phyloP scores from a whole-genome alignment of 345 rosid genomes.

The Trapa bicornis region DNA sequence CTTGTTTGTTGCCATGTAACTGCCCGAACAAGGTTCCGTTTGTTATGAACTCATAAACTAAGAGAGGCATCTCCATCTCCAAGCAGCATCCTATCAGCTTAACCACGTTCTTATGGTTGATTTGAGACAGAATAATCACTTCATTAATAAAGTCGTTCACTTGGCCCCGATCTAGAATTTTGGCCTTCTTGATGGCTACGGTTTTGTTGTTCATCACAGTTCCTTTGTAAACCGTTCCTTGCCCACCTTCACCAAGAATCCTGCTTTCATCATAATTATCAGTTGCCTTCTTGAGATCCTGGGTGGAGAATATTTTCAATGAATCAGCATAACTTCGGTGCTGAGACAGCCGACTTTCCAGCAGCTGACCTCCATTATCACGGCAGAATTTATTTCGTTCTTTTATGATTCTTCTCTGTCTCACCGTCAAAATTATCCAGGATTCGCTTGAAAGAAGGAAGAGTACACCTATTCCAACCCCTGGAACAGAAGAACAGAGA shows the following conservation, averaged over 20 bases:
- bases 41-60: conserved; percentile 29
- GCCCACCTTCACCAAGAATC: too few relatives aligned
- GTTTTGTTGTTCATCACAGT: too few relatives aligned
- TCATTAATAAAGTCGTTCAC: too few relatives aligned
- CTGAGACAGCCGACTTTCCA: conserved; percentile 8
- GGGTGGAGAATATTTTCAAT: conserved; percentile 17
- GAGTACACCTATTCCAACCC: background rate
- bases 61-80: conserved; percentile 32
- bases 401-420: conserved; percentile 8
- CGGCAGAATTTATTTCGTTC: too few relatives aligned
- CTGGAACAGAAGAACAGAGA: background rate
- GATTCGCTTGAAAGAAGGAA: background rate
- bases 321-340: background rate
- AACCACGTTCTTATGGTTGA: conserved; percentile 37
- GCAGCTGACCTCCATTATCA: too few relatives aligned
- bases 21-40: conserved; percentile 33
- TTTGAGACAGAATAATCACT: conserved; percentile 5
- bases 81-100: conserved; percentile 38
- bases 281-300: conserved; percentile 15
- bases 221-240: too few relatives aligned
- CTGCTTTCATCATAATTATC: too few relatives aligned
- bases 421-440: background rate
- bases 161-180: too few relatives aligned
- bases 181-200: too few relatives aligned
- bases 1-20: conserved; percentile 16